Conservation (phyloP, 495 filamentous ascomycete genomes). For the Daldinia caldariorum region DNA sequence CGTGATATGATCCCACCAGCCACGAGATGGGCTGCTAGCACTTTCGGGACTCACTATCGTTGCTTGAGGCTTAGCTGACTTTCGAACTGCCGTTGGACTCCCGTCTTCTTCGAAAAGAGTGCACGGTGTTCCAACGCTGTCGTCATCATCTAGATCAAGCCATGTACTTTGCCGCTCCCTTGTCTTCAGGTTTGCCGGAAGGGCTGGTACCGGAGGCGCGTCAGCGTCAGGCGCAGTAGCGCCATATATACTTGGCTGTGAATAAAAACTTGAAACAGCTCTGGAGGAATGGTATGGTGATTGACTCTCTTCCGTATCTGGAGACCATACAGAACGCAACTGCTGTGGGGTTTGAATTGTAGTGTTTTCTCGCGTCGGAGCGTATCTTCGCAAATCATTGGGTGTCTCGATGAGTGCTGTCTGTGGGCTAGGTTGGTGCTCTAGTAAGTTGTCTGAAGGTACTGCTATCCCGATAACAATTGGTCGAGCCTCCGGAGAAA, state of each 20-base stretch:
- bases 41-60: slow-evolving; percentile 45
- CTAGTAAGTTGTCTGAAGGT: slow-evolving; percentile 65
- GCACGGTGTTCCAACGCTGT: slow-evolving; percentile 47
- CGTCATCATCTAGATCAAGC: slow-evolving; percentile 36
- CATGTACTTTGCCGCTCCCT: slow-evolving; percentile 26
- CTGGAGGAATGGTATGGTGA: slow-evolving; percentile 42
- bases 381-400: slow-evolving; percentile 48
- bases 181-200: slow-evolving; percentile 59
- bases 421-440: slow-evolving; percentile 62
- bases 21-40: slow-evolving; percentile 70
- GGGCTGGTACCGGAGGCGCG: slow-evolving; percentile 70
- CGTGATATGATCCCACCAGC: slow-evolving; percentile 90
- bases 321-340: slow-evolving; percentile 71
- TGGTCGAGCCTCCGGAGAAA: slow-evolving; percentile 78
- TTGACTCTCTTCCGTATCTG: slow-evolving; percentile 54
- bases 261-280: slow-evolving; percentile 74
- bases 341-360: slow-evolving; percentile 74
- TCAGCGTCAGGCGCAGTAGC: slow-evolving; percentile 43
- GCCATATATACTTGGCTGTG: slow-evolving; percentile 62
- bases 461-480: slow-evolving; percentile 84
- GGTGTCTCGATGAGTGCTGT: slow-evolving; percentile 58
- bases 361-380: slow-evolving; percentile 48
- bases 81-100: slow-evolving; percentile 47
- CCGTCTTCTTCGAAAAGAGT: slow-evolving; percentile 63
- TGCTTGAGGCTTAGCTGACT: slow-evolving; percentile 47